Evolutionary conservation across 2,329 filamentous ascomycete species (phyloP), one percentile per base, ranked within the genome.

Genomic region (Blastomyces percursus): DNA sequence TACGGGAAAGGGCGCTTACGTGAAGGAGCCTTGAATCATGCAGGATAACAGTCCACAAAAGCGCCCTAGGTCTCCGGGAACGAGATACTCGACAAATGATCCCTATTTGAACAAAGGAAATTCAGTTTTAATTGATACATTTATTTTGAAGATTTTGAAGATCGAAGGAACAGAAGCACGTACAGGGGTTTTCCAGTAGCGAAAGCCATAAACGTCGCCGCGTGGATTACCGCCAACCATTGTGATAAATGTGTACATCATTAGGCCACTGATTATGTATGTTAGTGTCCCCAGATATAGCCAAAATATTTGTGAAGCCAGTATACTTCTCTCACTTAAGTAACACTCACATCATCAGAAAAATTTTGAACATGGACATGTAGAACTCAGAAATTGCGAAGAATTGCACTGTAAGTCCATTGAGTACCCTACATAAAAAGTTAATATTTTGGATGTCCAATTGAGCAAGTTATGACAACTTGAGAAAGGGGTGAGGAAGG

Each of bases 201-300:
- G 81, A 70, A 91, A 91, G 0, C 88, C 88, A 65, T 89, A 88
- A 0, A 80, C 77, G 67, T 90, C 86, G 59, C 83, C 78, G 0
- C 83, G 71, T 0, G 90, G 89, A 68, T 92, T 92, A 1, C 87
- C 90, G 8, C 89, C 90, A 0, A 93, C 78, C 86, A 92, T 91
- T 63, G 86, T 85, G 64, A 94, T 79, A 68, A 94, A 89, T 2
- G 90, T 91, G 58, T 69, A 73, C 30, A 69, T 58, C 44, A 72
- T 68, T n/a, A 71, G 55, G 1, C 70, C 69, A 4, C 46, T 48
- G 9, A 24, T 24, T 24, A 48, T 38, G 12, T 24, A 24, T 24
- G n/a, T 48, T 24, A 48, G 44, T 9, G 11, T 1, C n/a, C 8
- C 6, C 9, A 19, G 1, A 48, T 24, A 24, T 48, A 24, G 21